Base-by-base conservation (phyloP, 768 basidiomycete species). In the Lentinula lateritia region DNA sequence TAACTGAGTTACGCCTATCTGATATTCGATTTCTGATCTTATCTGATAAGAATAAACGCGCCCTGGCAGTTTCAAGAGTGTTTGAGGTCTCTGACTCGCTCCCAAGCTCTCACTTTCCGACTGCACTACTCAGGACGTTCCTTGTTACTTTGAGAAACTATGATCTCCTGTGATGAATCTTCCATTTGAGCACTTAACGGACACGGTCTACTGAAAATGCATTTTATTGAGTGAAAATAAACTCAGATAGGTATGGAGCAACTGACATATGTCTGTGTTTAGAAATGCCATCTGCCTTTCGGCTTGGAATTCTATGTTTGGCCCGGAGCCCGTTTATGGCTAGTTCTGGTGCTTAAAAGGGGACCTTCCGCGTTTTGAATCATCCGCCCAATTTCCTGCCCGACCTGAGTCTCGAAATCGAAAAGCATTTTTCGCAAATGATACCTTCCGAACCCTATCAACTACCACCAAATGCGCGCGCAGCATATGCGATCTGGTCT, bases 401-500 rank as follows among this genome's bases (percentile, higher is more conserved):
- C 50, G 50, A 6, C 28, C 35, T 15, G 32, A 32, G 15, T 12
- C 13, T 52, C 16, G 35, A 38, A 54, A 35, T 20, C 53, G 18
- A 35, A 54, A 23, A 38, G 10, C 36, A 18, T 10, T 12, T 10
- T 48, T 48, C 9, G 18, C 46, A 6, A 54, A 54, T 54, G 53
- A 23, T 54, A 20, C 53, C 53, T 54, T 35, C 35, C 6, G 56
- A 58, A 58, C 42, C 28, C 9, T 58, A 36, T 8, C 42, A 9
- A 39, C 67, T 78, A n/a, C 66, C 70, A 46, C 77, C 76, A 36
- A 50, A 45, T 43, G 66, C 75, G 32, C 76, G 75, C 62, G 78
- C 81, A 28, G 70, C 71, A 5, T 81, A 82, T 62, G 79, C 81
- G 8, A 79, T 82, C 46, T 72, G 71, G 28, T 80, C 80, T 35